Evolutionary conservation across 345 rosid genomes (phyloP).

Genomic region (Orychophragmus violaceus): DNA sequence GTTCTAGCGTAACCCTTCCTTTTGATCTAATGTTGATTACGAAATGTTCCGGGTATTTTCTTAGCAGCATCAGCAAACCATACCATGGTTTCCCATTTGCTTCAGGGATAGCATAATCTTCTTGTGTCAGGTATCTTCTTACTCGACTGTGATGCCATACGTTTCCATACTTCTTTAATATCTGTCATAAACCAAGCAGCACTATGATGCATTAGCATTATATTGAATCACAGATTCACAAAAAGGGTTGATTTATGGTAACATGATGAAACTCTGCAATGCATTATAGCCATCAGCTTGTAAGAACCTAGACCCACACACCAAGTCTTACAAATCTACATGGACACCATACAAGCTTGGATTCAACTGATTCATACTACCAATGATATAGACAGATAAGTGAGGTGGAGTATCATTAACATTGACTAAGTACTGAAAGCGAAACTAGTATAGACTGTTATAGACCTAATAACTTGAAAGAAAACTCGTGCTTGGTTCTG

Average conservation of each 20-base stretch:
- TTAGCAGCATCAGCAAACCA: constrained; percentile 76
- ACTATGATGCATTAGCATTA: background rate
- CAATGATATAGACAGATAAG: background rate
- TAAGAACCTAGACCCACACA: no score
- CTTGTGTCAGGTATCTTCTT: constrained; percentile 74
- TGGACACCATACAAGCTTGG: background rate
- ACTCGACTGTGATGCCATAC: constrained; percentile 92
- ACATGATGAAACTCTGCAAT: background rate
- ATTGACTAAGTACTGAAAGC: no score
- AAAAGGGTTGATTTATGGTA: background rate
- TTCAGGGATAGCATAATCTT: constrained; percentile 73
- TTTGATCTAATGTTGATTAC: constrained; percentile 91
- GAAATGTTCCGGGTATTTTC: constrained; percentile 91
- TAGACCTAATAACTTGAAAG: background rate
- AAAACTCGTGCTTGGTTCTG: background rate
- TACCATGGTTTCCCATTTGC: constrained; percentile 88
- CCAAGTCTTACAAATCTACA: background rate
- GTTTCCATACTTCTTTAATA: constrained; percentile 63
- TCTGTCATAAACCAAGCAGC: constrained; percentile 41
- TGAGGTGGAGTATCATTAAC: no score
- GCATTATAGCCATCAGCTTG: no score
- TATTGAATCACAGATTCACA: background rate
- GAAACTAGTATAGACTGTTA: background rate
- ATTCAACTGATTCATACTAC: background rate
- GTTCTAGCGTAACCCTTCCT: constrained; percentile 65